Evolutionary conservation across 441 rosid genomes (phyloP).

Genomic region (Viola pubescens): DNA sequence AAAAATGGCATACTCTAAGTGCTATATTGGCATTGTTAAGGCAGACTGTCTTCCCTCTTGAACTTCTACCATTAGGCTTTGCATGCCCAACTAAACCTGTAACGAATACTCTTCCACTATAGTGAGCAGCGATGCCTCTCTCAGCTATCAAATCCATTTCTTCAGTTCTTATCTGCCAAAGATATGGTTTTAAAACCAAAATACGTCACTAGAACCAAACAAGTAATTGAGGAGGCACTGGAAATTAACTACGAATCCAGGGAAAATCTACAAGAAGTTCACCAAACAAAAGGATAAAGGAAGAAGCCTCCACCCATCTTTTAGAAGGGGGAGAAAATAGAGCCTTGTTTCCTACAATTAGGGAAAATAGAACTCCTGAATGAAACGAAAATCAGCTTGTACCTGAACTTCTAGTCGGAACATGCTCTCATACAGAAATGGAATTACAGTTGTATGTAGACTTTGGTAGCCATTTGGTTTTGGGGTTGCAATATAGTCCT

Average conservation of each 20-base stretch:
- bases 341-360: neutral
- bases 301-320: neutral
- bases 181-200: neutral
- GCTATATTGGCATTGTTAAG: constrained; percentile 93
- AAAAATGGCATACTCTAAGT: constrained; percentile 58
- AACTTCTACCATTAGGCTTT: constrained; percentile 51
- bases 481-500: constrained; percentile 99
- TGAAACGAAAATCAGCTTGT: constrained; percentile 12
- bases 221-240: neutral
- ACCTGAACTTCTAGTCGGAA: constrained; percentile 97
- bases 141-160: constrained; percentile 96
- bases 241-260: neutral
- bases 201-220: neutral
- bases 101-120: constrained; percentile 77
- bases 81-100: constrained; percentile 73
- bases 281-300: neutral
- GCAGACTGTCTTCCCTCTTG: constrained; percentile 71
- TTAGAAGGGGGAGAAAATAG: constrained; percentile 4
- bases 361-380: constrained; percentile 5
- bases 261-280: neutral
- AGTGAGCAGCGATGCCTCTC: constrained; percentile 96
- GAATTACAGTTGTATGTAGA: constrained; percentile 92
- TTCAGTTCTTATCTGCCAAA: constrained; percentile 84
- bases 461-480: constrained; percentile 99
- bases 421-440: constrained; percentile 96